Conservation (phyloP, 106 monocot species). For the Dactylorhiza incarnata region DNA sequence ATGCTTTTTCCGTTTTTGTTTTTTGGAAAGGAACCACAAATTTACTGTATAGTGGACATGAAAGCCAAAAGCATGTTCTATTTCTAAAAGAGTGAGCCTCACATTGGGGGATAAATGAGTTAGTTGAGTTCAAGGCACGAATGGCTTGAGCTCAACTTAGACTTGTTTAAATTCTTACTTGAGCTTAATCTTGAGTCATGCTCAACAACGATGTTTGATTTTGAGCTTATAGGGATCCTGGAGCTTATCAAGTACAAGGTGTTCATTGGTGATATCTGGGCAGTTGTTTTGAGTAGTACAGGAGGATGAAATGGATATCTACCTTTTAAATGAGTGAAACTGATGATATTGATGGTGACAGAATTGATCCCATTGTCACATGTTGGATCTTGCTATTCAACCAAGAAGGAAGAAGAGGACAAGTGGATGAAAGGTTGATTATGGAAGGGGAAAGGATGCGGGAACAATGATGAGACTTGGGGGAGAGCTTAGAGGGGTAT, state of each 20-base stretch:
- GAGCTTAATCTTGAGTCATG: not conserved
- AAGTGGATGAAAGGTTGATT: not conserved
- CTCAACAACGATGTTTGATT: not conserved
- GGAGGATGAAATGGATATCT: not conserved
- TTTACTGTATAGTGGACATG: not conserved
- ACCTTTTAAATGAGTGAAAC: not conserved
- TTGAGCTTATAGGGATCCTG: not conserved
- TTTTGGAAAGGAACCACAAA: not conserved
- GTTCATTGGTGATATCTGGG: not conserved
- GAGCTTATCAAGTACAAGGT: not conserved
- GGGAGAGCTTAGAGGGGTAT: not conserved
- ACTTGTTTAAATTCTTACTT: not conserved
- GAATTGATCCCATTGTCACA: not conserved
- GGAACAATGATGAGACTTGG: not conserved
- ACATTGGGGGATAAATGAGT: not conserved
- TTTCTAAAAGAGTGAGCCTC: not conserved
- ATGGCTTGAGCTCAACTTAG: not conserved
- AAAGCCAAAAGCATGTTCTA: too few species aligned
- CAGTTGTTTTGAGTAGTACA: too few species aligned
- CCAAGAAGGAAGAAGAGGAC: not conserved
- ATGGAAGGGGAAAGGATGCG: too few species aligned
- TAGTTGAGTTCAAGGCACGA: not conserved
- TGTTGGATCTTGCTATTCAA: not conserved
- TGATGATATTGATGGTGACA: not conserved
- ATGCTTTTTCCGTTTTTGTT: not conserved